phyloP scores from a whole-genome alignment of 108 stramenopile genomes.

The Cyclotella cryptica region DNA sequence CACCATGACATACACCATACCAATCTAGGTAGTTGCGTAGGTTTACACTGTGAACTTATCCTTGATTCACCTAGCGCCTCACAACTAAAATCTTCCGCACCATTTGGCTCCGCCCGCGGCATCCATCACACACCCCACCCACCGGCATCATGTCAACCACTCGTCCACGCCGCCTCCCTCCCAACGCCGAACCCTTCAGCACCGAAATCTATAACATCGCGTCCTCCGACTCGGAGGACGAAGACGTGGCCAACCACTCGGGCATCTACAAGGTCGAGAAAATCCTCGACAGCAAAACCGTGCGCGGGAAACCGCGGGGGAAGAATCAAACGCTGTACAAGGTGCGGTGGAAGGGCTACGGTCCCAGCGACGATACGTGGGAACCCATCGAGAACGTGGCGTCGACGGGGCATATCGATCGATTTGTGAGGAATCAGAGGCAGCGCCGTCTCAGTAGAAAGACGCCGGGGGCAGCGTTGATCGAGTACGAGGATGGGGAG shows the following conservation, averaged over 20 bases:
- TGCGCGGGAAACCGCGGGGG: not conserved
- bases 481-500: conserved; percentile 51
- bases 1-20: too few species aligned
- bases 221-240: not conserved
- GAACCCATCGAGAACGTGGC: conserved; percentile 41
- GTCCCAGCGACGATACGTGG: conserved; percentile 41
- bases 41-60: too few species aligned
- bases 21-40: too few species aligned
- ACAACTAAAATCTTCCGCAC: too few species aligned
- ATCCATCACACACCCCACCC: too few species aligned
- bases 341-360: conserved; percentile 36
- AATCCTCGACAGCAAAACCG: conserved; percentile 31
- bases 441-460: conserved; percentile 14
- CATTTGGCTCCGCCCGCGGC: too few species aligned
- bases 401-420: conserved; percentile 47
- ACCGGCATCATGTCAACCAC: too few species aligned
- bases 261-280: conserved; percentile 29
- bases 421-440: conserved; percentile 32
- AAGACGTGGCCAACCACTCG: conserved; percentile 1
- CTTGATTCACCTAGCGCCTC: too few species aligned
- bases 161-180: too few species aligned
- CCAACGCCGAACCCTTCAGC: conserved; percentile 3
- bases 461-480: conserved; percentile 38
- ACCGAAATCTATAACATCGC: conserved; percentile 2
- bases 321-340: not conserved